These are phyloP conservation scores for Saturnispora mendoncae DNA, from an alignment of 805 yeast species.

Conservation along the genomic window DNA sequence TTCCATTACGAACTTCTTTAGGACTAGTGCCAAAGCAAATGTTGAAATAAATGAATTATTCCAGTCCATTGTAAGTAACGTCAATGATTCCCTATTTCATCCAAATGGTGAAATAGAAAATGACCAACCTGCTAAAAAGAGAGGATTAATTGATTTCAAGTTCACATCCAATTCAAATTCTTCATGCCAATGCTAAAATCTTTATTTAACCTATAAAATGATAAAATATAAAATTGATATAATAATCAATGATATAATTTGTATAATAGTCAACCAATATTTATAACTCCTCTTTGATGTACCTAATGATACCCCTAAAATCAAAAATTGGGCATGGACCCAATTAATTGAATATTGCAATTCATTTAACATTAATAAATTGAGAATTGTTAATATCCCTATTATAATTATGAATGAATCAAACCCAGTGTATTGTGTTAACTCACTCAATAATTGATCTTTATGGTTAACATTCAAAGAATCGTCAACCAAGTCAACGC, in stretches of 20 bases:
- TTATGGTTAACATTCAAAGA: constrained; percentile 4
- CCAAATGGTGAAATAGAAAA: constrained; percentile 12
- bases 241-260: not conserved
- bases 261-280: constrained; percentile 1
- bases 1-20: constrained; percentile 20
- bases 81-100: constrained; percentile 24
- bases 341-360: not conserved
- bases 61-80: constrained; percentile 23
- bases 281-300: constrained; percentile 1
- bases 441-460: constrained; percentile 1
- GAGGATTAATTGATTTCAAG: constrained; percentile 21
- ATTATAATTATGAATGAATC: not conserved
- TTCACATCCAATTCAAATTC: constrained; percentile 6
- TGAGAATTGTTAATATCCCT: not conserved
- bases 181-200: constrained; percentile 19
- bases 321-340: constrained; percentile 8
- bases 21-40: constrained; percentile 68
- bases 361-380: constrained; percentile 1
- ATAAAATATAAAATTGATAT: not conserved
- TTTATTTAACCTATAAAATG: not conserved
- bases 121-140: constrained; percentile 1
- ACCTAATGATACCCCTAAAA: constrained; percentile 9
- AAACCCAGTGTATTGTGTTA: not conserved
- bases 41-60: constrained; percentile 46
- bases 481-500: constrained; percentile 1